Percentiles rank a stretch among this genome's conserved stretches.
Conservation (phyloP, 805 yeast species). For the Yamadazyma insecticola region DNA sequence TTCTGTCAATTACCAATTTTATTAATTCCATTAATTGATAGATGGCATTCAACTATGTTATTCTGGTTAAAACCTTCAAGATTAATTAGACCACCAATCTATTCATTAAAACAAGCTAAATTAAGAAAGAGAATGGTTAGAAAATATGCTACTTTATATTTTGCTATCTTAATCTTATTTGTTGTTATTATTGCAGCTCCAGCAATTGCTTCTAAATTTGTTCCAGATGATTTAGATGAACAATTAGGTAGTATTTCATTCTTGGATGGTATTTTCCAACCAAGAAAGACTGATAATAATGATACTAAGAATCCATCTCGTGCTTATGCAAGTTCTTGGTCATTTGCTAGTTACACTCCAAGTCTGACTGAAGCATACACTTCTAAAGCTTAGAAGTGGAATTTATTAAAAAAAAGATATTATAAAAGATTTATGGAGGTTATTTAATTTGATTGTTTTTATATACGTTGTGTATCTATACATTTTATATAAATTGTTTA, state of each 20-base stretch:
- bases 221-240: slow-evolving; percentile 36
- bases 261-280: slow-evolving; percentile 84
- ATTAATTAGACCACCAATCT: slow-evolving; percentile 97
- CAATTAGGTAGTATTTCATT: slow-evolving; percentile 31
- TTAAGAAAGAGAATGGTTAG: slow-evolving; percentile 96
- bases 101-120: slow-evolving; percentile 92
- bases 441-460: slow-evolving; percentile 6
- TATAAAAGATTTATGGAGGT: slow-evolving; percentile 1
- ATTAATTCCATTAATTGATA: slow-evolving; percentile 82
- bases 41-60: slow-evolving; percentile 97
- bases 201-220: slow-evolving; percentile 68
- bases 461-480: slow-evolving; percentile 4
- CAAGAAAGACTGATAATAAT: slow-evolving; percentile 73
- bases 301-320: slow-evolving; percentile 61
- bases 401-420: background rate
- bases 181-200: slow-evolving; percentile 84
- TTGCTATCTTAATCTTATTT: slow-evolving; percentile 63
- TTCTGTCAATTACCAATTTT: slow-evolving; percentile 87
- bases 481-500: background rate
- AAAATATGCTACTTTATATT: slow-evolving; percentile 83
- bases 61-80: slow-evolving; percentile 98
- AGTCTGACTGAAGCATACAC: slow-evolving; percentile 53
- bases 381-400: slow-evolving; percentile 41
- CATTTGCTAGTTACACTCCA: slow-evolving; percentile 34
- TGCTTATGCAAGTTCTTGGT: slow-evolving; percentile 41